Evolutionary conservation across 73 alveolate genomes (phyloP), one percentile per base, ranked within the genome.

Genomic region (Symbiodinium natans): DNA sequence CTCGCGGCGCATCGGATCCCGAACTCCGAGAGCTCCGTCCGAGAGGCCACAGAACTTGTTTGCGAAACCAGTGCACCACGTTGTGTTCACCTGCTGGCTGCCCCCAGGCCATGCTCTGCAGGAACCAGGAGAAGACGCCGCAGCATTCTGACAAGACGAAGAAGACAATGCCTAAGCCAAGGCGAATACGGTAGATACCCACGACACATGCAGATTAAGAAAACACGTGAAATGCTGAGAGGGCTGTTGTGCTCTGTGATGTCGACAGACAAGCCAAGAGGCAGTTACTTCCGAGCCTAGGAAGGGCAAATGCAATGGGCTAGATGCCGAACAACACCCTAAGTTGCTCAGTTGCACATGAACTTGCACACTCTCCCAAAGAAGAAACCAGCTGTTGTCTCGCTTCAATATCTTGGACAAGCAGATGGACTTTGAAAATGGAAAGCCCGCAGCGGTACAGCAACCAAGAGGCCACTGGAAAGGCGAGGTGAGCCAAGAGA

Each of bases 61-160:
- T 85, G 25, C 54, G 97, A 38, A 90, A 90, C 97, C 97, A 90
- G 77, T 56, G 38, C 39, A 90, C 88, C n/a, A 90, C 41, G 52
- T 73, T 90, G 87, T 90, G 89, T 34, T 90, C 83, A 56, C 71
- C 38, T 21, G 40, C 74, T 29, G 43, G 56, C 23, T 84, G 40
- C 21, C 74, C 95, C 95, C 95, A 88, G 43, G 86, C 74, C 15
- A 90, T 41, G 21, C 38, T 8, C 75, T 71, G 97, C 89, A 90
- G 80, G 39, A 73, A 40, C 97, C 97, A 90, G 31, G 89, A 71
- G 34, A 90, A 85, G 33, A 90, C 89, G 9, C 97, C 97, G 39
- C 97, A 90, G 41, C 97, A 90, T 13, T 90, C 97, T 38, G 97
- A 90, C 54, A 90, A 38, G 59, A 90, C 97, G 40, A 90, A 90